Base-by-base conservation (phyloP, 78 protist species). In the Dictyostelium capitatum region DNA sequence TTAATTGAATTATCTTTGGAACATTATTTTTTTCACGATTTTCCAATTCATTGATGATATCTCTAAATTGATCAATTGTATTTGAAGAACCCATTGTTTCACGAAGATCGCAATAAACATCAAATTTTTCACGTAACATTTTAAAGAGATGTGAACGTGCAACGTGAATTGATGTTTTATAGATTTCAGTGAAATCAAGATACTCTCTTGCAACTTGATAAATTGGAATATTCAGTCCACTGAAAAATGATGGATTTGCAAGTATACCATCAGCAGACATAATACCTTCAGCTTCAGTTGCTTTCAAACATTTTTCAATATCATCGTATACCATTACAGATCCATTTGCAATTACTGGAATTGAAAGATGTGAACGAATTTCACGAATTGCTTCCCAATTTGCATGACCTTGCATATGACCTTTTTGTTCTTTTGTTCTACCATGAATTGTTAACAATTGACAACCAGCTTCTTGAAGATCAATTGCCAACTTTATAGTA, bases 331-430 rank as follows among this genome's bases (percentile, higher is more conserved):
- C 65, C 6, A 15, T 10, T 46, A 96, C 92, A 53, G 93, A 79
- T 0, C 97, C 97, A 83, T 96, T 96, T n/a, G 96, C 92, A 56
- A 95, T 79, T 12, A 96, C 97, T 11, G 97, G 97, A 43, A 96
- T 95, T 1, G 37, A 30, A 8, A 95, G 25, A 46, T 64, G 72
- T 15, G 82, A 69, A 11, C 92, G 80, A 15, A 82, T 64, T 0
- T 41, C 47, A 37, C 28, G 32, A 37, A 78, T 80, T 4, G 89
- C 91, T 1, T 69, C 47, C 89, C 92, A 94, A 79, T 82, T 64
- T 3, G 96, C 92, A 19, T 30, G 32, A 17, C 80, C 67, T 25
- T 41, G 8, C 9, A 11, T 12, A 1, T 81, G 74, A 41, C 92
- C 96, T 47, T 81, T 83, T 79, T 80, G 83, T 17, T 90, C 83